phyloP scores from a whole-genome alignment of 2,329 filamentous ascomycete species.

The Penicillium polonicum region DNA sequence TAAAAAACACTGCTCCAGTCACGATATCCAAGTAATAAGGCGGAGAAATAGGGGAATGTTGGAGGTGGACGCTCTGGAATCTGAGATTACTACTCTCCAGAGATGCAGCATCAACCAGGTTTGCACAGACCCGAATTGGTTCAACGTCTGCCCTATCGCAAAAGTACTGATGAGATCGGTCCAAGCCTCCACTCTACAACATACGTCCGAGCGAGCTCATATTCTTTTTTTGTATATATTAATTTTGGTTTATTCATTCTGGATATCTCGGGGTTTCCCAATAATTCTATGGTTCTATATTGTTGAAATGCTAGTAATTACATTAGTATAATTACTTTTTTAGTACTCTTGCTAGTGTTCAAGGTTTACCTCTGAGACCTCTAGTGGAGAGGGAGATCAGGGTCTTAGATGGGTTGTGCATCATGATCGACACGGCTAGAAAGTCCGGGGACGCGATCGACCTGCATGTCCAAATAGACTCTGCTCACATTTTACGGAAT shows the following conservation, averaged over 20 bases:
- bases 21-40: not conserved
- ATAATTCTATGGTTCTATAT: no score
- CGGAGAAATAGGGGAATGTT: slow-evolving; percentile 9
- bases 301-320: not conserved
- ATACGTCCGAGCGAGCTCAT: slow-evolving; percentile 13
- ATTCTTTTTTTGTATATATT: not conserved
- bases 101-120: slow-evolving; percentile 23
- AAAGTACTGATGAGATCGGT: slow-evolving; percentile 14
- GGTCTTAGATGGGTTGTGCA: slow-evolving; percentile 1
- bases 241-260: not conserved
- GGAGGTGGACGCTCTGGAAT: slow-evolving; percentile 1
- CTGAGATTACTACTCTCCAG: slow-evolving; percentile 7
- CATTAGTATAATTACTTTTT: not conserved
- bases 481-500: slow-evolving; percentile 28
- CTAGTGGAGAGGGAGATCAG: slow-evolving; percentile 5
- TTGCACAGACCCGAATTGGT: slow-evolving; percentile 24
- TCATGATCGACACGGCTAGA: slow-evolving; percentile 7
- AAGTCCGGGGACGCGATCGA: slow-evolving; percentile 12
- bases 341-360: no score
- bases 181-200: slow-evolving; percentile 7
- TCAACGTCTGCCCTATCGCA: slow-evolving; percentile 14
- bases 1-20: not conserved
- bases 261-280: not conserved
- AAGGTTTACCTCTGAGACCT: slow-evolving; percentile 3
- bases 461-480: slow-evolving; percentile 28